A percentile compares a stretch with the other conserved stretches of the same genome.
Evolutionary conservation across 768 basidiomycete species (phyloP).

Genomic region (Russula dissimulans): DNA sequence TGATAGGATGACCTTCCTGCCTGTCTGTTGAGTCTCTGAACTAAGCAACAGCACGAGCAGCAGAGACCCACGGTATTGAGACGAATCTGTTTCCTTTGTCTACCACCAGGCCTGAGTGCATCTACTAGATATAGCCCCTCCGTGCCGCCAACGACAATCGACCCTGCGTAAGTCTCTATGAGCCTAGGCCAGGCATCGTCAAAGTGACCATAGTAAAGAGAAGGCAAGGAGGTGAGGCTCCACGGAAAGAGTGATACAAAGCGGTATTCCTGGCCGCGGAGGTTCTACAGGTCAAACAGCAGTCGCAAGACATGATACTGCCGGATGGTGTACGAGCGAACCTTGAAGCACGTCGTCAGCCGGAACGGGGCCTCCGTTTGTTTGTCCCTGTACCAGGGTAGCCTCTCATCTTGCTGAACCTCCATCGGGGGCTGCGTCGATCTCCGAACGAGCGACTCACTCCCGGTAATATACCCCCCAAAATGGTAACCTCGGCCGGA

Average conservation of each 20-base stretch:
- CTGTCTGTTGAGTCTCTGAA: background rate
- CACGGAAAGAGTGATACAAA: conserved; percentile 21
- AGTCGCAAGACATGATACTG: conserved; percentile 16
- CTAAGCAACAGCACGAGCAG: background rate
- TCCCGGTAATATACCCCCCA: background rate
- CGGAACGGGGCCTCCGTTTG: conserved; percentile 32
- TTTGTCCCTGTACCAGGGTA: conserved; percentile 29
- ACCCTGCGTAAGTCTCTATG: background rate
- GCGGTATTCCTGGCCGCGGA: conserved; percentile 33
- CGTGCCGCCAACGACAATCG: conserved; percentile 6
- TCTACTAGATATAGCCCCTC: conserved; percentile 10
- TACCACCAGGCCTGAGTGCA: background rate
- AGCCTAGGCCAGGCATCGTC: conserved; percentile 4
- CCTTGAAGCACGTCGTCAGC: conserved; percentile 36
- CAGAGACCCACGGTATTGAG: conserved; percentile 5
- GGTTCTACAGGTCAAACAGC: conserved; percentile 34
- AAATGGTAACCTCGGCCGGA: conserved; percentile 7
- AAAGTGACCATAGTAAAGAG: background rate
- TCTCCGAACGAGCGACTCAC: too few species aligned
- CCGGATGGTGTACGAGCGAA: conserved; percentile 27
- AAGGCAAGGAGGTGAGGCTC: background rate
- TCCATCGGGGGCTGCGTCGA: too few species aligned
- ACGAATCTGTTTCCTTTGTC: conserved; percentile 8
- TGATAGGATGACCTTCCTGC: conserved; percentile 20
- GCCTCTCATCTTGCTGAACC: background rate